Base-by-base conservation (phyloP, 2,329 filamentous ascomycete genomes). In the Pseudocercospora musae region DNA sequence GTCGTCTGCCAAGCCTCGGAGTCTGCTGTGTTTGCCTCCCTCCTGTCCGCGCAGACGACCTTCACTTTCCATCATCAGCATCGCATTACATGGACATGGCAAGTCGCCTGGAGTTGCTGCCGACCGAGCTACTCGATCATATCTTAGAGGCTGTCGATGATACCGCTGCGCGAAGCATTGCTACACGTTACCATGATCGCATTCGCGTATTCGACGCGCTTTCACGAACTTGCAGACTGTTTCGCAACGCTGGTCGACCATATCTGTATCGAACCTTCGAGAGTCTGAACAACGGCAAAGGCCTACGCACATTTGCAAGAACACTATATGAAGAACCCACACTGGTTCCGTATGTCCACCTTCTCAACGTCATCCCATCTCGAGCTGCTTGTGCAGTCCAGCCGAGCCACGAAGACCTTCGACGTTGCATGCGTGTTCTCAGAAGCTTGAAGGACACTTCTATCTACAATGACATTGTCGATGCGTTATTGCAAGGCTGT, bases 211-310 rank as follows among this genome's bases (percentile, higher is more conserved):
- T 33, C 11, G 31, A 33, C 31, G 31, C 31, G 31, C 31, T 57
- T 20, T 31, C 21, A 31, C 53, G 53, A 20, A 57, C 53, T 20
- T 57, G 29, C 33, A 27, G 33, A 8, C 13, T 57, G 18, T 27
- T 57, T 8, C 29, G 42, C 53, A 57, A 57, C n/a, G 20, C 29
- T 40, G 29, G 33, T 18, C 23, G 23, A 20, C 53, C 53, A 40
- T 40, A 40, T 40, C 31, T 57, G 29, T 57, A 57, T 8, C 53
- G 53, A 6, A 57, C 21, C 53, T 57, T 57, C 23, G 53, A 57
- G 33, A 40, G 29, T 15, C 31, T 57, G 33, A 23, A 37, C n/a
- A 27, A 57, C 21, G 53, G 53, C 33, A 27, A 57, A 40, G 29
- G 53, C 23, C 20, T 57, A 18, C 27, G 53, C 15, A 23, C n/a